phyloP scores from a whole-genome alignment of 495 filamentous ascomycete genomes.

The Aspergillus incahuasiensis region DNA sequence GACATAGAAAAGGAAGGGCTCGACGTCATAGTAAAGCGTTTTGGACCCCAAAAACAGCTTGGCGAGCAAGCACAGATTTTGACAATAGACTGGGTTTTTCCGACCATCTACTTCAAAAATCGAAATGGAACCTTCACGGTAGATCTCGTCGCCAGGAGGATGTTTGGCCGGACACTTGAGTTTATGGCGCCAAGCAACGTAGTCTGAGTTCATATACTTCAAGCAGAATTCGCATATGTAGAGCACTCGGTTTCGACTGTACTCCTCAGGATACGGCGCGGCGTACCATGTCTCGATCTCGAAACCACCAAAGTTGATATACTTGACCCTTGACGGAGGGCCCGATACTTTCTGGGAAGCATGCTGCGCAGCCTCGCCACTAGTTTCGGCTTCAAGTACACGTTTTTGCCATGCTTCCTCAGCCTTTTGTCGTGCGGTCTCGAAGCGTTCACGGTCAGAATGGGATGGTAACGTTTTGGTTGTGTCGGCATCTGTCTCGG shows the following conservation, averaged over 20 bases:
- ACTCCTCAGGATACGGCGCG: slow-evolving; percentile 97
- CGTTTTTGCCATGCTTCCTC: slow-evolving; percentile 85
- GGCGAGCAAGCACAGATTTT: slow-evolving; percentile 92
- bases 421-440: slow-evolving; percentile 79
- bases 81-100: slow-evolving; percentile 95
- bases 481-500: slow-evolving; percentile 86
- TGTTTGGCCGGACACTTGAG: slow-evolving; percentile 96
- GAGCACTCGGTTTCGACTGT: slow-evolving; percentile 88
- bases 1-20: slow-evolving; percentile 97
- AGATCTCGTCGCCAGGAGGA: slow-evolving; percentile 95
- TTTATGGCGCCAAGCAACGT: slow-evolving; percentile 95
- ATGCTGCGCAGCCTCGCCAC: slow-evolving; percentile 44
- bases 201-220: slow-evolving; percentile 99
- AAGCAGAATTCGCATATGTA: slow-evolving; percentile 99
- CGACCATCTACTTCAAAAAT: slow-evolving; percentile 97
- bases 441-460: slow-evolving; percentile 77
- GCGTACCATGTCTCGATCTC: slow-evolving; percentile 99
- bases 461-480: slow-evolving; percentile 76
- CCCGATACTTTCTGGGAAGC: slow-evolving; percentile 68
- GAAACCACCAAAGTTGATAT: slow-evolving; percentile 94
- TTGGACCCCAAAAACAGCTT: slow-evolving; percentile 97
- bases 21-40: slow-evolving; percentile 97
- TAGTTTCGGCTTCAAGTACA: slow-evolving; percentile 41
- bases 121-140: slow-evolving; percentile 87
- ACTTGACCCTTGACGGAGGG: slow-evolving; percentile 92